Base-by-base conservation (phyloP, 2,329 filamentous ascomycete genomes). In the Xylariales sp. region DNA sequence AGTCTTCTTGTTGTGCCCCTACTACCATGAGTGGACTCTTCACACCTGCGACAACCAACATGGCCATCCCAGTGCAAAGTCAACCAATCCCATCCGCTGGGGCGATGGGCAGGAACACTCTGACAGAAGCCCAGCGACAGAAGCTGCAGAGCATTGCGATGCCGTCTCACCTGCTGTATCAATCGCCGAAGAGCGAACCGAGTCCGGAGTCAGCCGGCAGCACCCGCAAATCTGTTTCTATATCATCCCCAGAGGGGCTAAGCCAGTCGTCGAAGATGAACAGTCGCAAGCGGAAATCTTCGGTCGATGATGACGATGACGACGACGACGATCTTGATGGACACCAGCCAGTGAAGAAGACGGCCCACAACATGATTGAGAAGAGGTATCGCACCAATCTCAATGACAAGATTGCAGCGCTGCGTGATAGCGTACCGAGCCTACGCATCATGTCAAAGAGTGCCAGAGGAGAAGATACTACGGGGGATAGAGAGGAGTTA, bases 291-390 rank as follows among this genome's bases (percentile, higher is more conserved):
- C 76, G 85, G 51, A 89, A 88, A 65, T 78, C 80, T 1, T 81
- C 81, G 0, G 74, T 72, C 37, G 76, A 79, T n/a, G 56, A 64
- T 31, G 64, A 64, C 11, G 73, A 80, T 16, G 70, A 78, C 3
- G 75, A 79, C n/a, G 77, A 80, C 36, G 77, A 80, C 35, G 78
- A 83, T 21, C 63, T 78, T 38, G 75, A 74, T 51, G 76, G 70
- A 52, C 81, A 74, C 22, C 69, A 72, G 16, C 70, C 69, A 20
- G 56, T 71, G 44, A 96, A 95, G 73, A 96, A 96, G 74, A 94
- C 90, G 22, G 89, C 91, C 2, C 91, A 97, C 66, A 97, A 96
- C 64, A 93, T 97, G 76, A 96, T 97, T 48, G 91, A 97, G 68
- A 97, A 96, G 73, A 75, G 91, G 51, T 97, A 97, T 63, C 83